These are phyloP conservation scores for Solanum hybrid DNA, from an alignment of 305 asterid genomes.

Conservation along the genomic window DNA sequence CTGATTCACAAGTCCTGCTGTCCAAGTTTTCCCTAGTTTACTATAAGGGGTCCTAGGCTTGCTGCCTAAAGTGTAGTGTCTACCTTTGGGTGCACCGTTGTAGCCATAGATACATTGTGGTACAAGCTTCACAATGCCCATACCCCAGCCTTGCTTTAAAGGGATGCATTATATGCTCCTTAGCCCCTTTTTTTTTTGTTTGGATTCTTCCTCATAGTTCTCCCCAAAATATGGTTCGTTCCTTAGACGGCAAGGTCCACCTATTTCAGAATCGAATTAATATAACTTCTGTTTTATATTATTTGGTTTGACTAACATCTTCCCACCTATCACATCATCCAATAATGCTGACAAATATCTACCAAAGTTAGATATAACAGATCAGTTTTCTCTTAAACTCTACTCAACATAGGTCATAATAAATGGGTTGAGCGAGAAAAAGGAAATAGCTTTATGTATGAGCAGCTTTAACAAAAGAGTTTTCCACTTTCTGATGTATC, in stretches of 20 bases:
- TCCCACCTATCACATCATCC: not conserved
- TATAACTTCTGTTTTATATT: not conserved
- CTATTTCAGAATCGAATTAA: not conserved
- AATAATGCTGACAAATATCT: not conserved
- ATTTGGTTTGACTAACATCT: not conserved
- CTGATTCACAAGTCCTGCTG: not conserved
- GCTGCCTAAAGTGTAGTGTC: not conserved
- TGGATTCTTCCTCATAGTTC: not conserved
- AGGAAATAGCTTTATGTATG: not conserved
- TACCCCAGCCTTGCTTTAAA: not conserved
- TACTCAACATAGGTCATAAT: not conserved
- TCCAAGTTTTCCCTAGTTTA: not conserved
- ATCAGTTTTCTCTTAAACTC: not conserved
- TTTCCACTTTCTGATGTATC: not conserved
- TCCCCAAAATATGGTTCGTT: not conserved
- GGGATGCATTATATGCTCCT: not conserved
- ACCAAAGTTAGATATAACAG: not conserved
- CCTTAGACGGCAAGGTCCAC: not conserved
- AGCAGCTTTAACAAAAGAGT: not conserved
- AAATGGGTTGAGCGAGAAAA: not conserved
- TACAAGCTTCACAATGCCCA: not conserved
- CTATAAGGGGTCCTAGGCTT: not conserved
- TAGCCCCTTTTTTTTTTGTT: not conserved
- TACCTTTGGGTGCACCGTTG: not conserved
- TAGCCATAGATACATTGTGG: not conserved